Conservation (phyloP, 2,329 filamentous ascomycete genomes). For the Sporothrix brasiliensis region DNA sequence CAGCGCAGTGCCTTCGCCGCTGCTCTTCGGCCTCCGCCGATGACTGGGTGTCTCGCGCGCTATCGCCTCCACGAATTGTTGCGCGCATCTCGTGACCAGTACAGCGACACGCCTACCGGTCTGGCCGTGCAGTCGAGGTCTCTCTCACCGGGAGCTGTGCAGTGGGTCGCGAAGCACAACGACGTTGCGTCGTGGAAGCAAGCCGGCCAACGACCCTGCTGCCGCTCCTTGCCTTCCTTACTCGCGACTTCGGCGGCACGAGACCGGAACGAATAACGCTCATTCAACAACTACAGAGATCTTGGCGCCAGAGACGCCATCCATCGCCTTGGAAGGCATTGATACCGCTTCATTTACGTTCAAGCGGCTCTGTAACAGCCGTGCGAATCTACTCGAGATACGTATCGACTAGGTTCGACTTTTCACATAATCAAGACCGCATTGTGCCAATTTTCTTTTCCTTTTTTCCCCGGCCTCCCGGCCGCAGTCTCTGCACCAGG, state of each 20-base stretch:
- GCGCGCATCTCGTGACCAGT: constrained; percentile 1
- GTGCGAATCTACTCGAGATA: neutral
- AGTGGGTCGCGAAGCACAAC: constrained; percentile 22
- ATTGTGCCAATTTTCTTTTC: neutral
- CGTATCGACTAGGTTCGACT: neutral
- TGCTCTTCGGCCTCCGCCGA: neutral
- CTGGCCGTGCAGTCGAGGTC: constrained; percentile 13
- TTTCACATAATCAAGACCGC: neutral
- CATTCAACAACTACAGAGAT: neutral
- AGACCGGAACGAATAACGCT: neutral
- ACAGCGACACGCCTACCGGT: constrained; percentile 14
- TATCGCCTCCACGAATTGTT: neutral
- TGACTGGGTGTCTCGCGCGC: neutral
- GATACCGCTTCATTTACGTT: neutral
- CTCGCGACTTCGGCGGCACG: neutral
- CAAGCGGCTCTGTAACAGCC: neutral
- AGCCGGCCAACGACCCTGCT: neutral
- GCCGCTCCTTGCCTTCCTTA: neutral
- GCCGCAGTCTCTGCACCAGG: neutral
- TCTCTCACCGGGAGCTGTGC: constrained; percentile 9
- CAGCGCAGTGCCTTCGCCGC: neutral
- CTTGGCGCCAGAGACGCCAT: neutral
- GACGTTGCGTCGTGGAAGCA: constrained; percentile 11
- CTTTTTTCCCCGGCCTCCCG: neutral
- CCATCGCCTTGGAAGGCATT: neutral